Base-by-base conservation (phyloP, 1,284 basidiomycete species). In the Cutaneotrichosporon spelunceum region DNA sequence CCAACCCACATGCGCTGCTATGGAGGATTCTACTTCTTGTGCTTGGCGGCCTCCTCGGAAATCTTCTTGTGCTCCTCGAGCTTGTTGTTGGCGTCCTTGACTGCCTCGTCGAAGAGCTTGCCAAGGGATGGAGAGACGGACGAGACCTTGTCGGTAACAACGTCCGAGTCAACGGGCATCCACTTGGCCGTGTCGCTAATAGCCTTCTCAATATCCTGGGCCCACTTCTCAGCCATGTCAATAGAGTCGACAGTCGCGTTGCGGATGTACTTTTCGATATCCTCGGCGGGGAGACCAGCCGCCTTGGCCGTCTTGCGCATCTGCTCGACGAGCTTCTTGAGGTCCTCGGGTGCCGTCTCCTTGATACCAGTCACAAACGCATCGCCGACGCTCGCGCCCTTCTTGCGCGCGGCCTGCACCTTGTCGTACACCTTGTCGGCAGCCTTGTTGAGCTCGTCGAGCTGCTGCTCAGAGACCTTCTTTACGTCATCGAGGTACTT, bases 271-370 rank as follows among this genome's bases (percentile, higher is more conserved):
- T 61, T 56, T 62, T 78, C 75, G 56, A 73, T 68, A 19, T 62
- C 55, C 59, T 77, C 76, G 29, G 75, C 74, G 14, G 78, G 76
- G 19, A 79, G 59, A 56, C 78, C 78, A 23, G 73, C 76, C 53
- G 72, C 71, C 64, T 74, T 76, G 57, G 73, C 73, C n/a, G 72
- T 66, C 50, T 70, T 69, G 66, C 75, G 76, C 61, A 76, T 57
- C 67, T 76, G 69, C 59, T 72, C 66, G 70, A 77, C 62, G 21
- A 79, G 59, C 48, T 70, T 66, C 59, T 79, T 74, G 60, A 78
- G 66, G 63, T 79, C 77, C 59, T 67, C 72, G 34, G 71, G 72
- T 3, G 68, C 68, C 45, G 72, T 70, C 42, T 73, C 67, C 64
- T 75, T 75, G 52, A 79, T 59, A 54, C 74, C 72, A 42, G 66